These are phyloP conservation scores for Phyllosticta citrichinensis DNA, from an alignment of 2,329 filamentous ascomycete species.

Conservation along the genomic window DNA sequence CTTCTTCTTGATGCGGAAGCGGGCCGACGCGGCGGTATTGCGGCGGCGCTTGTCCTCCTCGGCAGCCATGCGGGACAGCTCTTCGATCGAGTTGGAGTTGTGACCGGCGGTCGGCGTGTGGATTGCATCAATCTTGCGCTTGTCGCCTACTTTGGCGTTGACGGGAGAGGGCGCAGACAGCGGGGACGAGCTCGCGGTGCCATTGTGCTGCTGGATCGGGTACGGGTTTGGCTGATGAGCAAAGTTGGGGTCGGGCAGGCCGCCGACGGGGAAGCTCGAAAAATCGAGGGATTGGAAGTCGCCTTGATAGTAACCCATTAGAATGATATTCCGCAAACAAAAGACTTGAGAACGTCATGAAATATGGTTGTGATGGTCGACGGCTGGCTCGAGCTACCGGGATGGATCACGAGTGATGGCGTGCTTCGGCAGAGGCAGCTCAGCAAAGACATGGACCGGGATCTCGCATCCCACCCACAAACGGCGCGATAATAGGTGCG, in stretches of 20 bases:
- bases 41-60: constrained; percentile 45
- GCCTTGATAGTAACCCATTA: constrained; percentile 22
- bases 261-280: constrained; percentile 27
- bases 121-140: constrained; percentile 36
- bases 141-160: constrained; percentile 26
- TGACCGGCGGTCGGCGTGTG: constrained; percentile 14
- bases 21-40: constrained; percentile 43
- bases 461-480: constrained; percentile 10
- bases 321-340: constrained; percentile 2
- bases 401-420: constrained; percentile 22
- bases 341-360: constrained; percentile 6
- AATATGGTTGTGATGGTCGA: constrained; percentile 8
- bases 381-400: constrained; percentile 1
- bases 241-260: constrained; percentile 21
- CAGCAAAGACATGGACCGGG: constrained; percentile 5
- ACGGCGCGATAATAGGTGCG: constrained; percentile 8
- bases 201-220: constrained; percentile 16
- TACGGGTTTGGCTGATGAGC: constrained; percentile 19
- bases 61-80: constrained; percentile 36
- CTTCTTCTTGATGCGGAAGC: constrained; percentile 48
- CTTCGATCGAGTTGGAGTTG: constrained; percentile 31
- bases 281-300: constrained; percentile 40
- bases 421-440: constrained; percentile 21
- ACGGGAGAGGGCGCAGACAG: constrained; percentile 17
- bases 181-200: constrained; percentile 21